Percentiles rank a stretch among this genome's conserved stretches.
Evolutionary conservation across 345 rosid species (phyloP).

Genomic region (Passiflora organensis): DNA sequence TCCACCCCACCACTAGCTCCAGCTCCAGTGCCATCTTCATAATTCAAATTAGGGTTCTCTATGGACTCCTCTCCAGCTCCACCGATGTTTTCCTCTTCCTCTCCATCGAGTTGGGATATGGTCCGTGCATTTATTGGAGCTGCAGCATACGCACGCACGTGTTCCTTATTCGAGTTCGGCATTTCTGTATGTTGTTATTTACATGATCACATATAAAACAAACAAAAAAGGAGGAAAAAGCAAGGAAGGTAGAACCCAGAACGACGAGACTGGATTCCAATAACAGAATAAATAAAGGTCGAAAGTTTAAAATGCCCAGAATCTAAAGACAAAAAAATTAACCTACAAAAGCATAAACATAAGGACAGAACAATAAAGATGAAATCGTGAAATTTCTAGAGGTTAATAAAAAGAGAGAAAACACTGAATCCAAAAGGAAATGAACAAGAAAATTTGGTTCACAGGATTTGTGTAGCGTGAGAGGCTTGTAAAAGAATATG

Average conservation of each 20-base stretch:
- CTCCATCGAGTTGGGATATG: slow-evolving; percentile 20
- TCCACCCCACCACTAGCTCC: slow-evolving; percentile 17
- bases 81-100: slow-evolving; percentile 13
- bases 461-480: background rate
- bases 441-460: background rate
- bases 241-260: background rate
- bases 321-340: background rate
- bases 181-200: background rate
- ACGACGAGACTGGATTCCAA: background rate
- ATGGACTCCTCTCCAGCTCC: slow-evolving; percentile 32
- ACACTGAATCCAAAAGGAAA: background rate
- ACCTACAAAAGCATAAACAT: background rate
- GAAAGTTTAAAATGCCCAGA: background rate
- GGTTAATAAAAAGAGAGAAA: background rate
- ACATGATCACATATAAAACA: background rate
- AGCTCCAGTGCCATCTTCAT: slow-evolving; percentile 19
- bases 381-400: background rate
- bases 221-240: background rate
- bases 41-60: slow-evolving; percentile 26
- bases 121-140: slow-evolving; percentile 13
- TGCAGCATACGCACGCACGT: slow-evolving; percentile 16
- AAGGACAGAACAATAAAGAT: background rate
- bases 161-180: slow-evolving; percentile 20
- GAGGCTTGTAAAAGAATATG: background rate
- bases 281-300: background rate